Evolutionary conservation across 2,329 filamentous ascomycete genomes (phyloP), one percentile per base, ranked within the genome.

Genomic region (Cladosporium sp.): DNA sequence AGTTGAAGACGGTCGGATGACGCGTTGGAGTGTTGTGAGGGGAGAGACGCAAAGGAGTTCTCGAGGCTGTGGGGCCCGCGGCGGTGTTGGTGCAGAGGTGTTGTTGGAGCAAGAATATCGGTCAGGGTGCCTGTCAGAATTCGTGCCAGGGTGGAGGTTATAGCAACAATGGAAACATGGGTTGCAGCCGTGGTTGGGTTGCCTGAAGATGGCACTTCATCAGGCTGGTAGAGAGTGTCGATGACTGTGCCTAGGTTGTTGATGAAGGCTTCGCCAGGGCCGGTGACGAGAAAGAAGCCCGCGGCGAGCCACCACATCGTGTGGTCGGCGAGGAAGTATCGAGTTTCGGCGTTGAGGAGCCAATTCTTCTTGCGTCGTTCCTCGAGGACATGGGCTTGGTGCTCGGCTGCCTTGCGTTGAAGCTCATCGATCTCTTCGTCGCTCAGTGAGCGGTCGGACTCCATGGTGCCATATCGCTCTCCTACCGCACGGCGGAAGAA

Each of bases 241-340:
- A 97, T 91, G 56, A 98, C 85, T 19, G 91, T 96, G 34, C 93
- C 93, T 9, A 98, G 73, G 63, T 97, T 98, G 73, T 97, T 98
- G 72, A 97, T 90, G 68, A 96, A 98, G 9, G 92, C 88, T 71
- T 98, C 93, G n/a, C 91, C 92, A 0, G 93, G 92, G 0, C 93
- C 93, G 50, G 91, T 88, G 61, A 95, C 88, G 57, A 97, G 80
- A 70, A 97, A 89, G 72, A 98, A 97, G 16, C 90, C 91, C 1
- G 85, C 74, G 0, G 92, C 89, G 60, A 98, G 85, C 66, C 84
- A 87, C 92, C 92, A 98, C 92, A 97, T 97, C 10, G 90, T 96
- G 55, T 81, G 84, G 61, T 98, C 93, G 19, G 81, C 78, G 9
- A 98, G 77, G 68, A 97, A 98, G 3, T 83, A 78, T 10, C 84